These are phyloP conservation scores for Saprolegnia parasitica DNA, from an alignment of 352 stramenopile species.

Conservation along the genomic window DNA sequence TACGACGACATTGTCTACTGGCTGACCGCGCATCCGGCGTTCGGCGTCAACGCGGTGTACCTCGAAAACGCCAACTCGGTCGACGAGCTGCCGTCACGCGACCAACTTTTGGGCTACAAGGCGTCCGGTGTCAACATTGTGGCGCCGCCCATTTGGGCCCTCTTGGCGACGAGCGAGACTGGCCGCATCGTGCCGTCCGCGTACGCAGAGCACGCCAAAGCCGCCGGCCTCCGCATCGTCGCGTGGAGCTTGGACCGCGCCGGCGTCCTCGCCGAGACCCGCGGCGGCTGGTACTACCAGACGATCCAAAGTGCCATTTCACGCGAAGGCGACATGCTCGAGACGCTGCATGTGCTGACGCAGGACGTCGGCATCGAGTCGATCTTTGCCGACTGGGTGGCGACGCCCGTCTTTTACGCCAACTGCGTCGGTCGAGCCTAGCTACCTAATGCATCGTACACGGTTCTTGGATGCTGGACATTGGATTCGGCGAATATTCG, in stretches of 20 bases:
- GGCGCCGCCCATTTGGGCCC: slow-evolving; percentile 41
- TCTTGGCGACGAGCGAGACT: slow-evolving; percentile 30
- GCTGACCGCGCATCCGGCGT: slow-evolving; percentile 40
- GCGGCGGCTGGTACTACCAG: slow-evolving; percentile 36
- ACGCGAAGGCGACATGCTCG: slow-evolving; percentile 33
- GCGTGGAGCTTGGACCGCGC: slow-evolving; percentile 52
- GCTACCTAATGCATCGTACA: background rate
- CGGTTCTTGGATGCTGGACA: background rate
- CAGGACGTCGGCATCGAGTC: slow-evolving; percentile 43
- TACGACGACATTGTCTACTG: slow-evolving; percentile 45
- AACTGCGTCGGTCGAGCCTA: slow-evolving; percentile 36
- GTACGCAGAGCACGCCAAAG: slow-evolving; percentile 35
- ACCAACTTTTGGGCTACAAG: slow-evolving; percentile 6
- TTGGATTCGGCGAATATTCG: too few species aligned
- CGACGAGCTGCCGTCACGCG: slow-evolving; percentile 5
- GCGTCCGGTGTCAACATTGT: slow-evolving; percentile 39
- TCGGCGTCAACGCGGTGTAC: slow-evolving; percentile 35
- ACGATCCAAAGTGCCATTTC: slow-evolving; percentile 29
- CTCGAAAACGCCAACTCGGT: slow-evolving; percentile 32
- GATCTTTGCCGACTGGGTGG: slow-evolving; percentile 56
- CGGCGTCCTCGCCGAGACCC: slow-evolving; percentile 2
- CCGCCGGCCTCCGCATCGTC: slow-evolving; percentile 47
- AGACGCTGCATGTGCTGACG: slow-evolving; percentile 40
- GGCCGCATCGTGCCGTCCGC: slow-evolving; percentile 34
- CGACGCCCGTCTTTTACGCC: slow-evolving; percentile 47